phyloP scores from a whole-genome alignment of 2,329 filamentous ascomycete species.

The Hymenoscyphus fructigenus region DNA sequence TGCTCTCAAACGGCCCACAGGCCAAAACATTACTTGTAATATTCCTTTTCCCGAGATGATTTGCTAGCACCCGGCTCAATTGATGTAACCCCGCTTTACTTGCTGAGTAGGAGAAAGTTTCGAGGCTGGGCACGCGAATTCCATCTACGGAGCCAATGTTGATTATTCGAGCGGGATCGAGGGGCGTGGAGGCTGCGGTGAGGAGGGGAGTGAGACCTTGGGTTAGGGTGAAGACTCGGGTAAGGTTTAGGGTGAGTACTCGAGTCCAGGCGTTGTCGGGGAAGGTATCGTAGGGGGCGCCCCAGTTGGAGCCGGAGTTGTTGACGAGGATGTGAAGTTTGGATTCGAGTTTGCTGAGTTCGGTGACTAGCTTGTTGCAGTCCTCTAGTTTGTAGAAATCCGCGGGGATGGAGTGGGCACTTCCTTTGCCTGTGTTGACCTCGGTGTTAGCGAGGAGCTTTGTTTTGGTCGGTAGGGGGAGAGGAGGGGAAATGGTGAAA shows the following conservation, averaged over 20 bases:
- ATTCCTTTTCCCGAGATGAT: constrained; percentile 57
- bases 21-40: constrained; percentile 69
- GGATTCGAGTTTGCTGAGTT: constrained; percentile 52
- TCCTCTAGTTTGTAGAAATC: constrained; percentile 64
- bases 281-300: constrained; percentile 57
- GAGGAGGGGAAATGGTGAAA: neutral
- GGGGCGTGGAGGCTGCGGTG: constrained; percentile 45
- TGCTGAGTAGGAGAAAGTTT: constrained; percentile 61
- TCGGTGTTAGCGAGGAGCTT: neutral
- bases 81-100: constrained; percentile 65
- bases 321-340: constrained; percentile 63
- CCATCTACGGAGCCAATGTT: constrained; percentile 66
- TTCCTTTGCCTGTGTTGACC: constrained; percentile 43
- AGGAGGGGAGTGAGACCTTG: constrained; percentile 63
- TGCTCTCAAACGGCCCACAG: constrained; percentile 69
- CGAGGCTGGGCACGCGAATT: constrained; percentile 56
- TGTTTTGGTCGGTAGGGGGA: neutral
- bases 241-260: constrained; percentile 59
- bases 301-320: constrained; percentile 67
- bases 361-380: constrained; percentile 55
- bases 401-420: constrained; percentile 57
- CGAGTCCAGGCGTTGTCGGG: constrained; percentile 58
- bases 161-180: constrained; percentile 57
- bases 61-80: constrained; percentile 61
- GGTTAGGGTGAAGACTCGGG: constrained; percentile 65